These are phyloP conservation scores for Diaporthe ilicicola DNA, from an alignment of 2,329 filamentous ascomycete species.

Conservation along the genomic window DNA sequence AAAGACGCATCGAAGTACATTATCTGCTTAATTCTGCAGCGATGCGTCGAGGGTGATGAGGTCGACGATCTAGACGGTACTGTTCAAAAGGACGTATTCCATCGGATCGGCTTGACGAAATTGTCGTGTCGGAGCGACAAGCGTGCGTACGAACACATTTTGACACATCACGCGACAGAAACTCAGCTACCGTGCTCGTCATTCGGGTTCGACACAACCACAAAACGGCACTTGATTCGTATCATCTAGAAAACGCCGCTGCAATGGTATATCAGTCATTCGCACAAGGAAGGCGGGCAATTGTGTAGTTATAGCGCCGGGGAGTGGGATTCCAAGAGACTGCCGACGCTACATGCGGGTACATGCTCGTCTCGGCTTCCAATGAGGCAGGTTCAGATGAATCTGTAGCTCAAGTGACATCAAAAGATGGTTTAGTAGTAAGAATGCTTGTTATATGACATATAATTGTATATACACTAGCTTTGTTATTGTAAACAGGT, in stretches of 20 bases:
- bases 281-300: too few relatives aligned
- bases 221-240: not conserved
- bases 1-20: conserved; percentile 6
- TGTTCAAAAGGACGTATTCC: not conserved
- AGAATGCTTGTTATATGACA: too few relatives aligned
- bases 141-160: not conserved
- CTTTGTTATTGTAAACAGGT: too few relatives aligned
- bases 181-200: not conserved
- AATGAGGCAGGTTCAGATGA: too few relatives aligned
- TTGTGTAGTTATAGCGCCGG: too few relatives aligned
- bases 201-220: not conserved
- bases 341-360: too few relatives aligned
- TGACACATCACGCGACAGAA: not conserved
- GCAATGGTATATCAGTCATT: too few relatives aligned
- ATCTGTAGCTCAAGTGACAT: too few relatives aligned
- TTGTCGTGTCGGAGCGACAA: conserved; percentile 4
- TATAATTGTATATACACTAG: too few relatives aligned
- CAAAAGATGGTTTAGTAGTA: too few relatives aligned
- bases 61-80: not conserved
- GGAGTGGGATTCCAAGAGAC: too few relatives aligned
- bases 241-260: not conserved
- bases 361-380: too few relatives aligned
- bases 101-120: conserved; percentile 20
- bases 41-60: not conserved
- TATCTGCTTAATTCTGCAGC: conserved; percentile 12